Base-by-base conservation (phyloP, 139 green algal genomes). In the Microglena sp. region DNA sequence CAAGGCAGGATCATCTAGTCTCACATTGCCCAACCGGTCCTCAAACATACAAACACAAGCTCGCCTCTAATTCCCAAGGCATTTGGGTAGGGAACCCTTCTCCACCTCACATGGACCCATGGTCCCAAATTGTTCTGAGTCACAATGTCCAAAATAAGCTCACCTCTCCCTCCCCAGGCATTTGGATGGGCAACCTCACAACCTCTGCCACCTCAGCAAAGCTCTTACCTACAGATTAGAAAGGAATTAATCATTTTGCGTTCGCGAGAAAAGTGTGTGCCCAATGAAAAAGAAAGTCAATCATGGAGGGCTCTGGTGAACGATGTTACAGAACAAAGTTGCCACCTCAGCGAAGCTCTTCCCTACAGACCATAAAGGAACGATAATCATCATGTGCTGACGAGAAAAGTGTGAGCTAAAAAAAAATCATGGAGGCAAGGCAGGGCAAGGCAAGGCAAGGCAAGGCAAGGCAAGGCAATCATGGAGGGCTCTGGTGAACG, bases 201-300 rank as follows among this genome's bases (percentile, higher is more conserved):
- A 82, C 55, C 1, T 63, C 46, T 29, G 80, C 74, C 1, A 81
- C 80, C 1, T 79, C 64, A 2, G 33, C 55, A 22, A 87, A 87
- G 28, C 59, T 79, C 5, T 50, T 5, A 15, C 71, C 80, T 4
- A n/a, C n/a, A n/a, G n/a, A n/a, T n/a, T n/a, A n/a, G n/a, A n/a
- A n/a, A n/a, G n/a, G n/a, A n/a, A n/a, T n/a, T n/a, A n/a, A n/a
- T n/a, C n/a, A n/a, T n/a, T n/a, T n/a, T n/a, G n/a, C n/a, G n/a
- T n/a, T n/a, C n/a, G n/a, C n/a, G n/a, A n/a, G n/a, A n/a, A n/a
- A n/a, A n/a, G n/a, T n/a, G n/a, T n/a, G n/a, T n/a, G n/a, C n/a
- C n/a, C n/a, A n/a, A n/a, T n/a, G n/a, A n/a, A n/a, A n/a, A n/a
- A n/a, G n/a, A n/a, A n/a, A n/a, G n/a, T n/a, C n/a, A n/a, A n/a